Base-by-base conservation (phyloP, 202 grass and related monocot genomes). In the Sporobolus alterniflorus region DNA sequence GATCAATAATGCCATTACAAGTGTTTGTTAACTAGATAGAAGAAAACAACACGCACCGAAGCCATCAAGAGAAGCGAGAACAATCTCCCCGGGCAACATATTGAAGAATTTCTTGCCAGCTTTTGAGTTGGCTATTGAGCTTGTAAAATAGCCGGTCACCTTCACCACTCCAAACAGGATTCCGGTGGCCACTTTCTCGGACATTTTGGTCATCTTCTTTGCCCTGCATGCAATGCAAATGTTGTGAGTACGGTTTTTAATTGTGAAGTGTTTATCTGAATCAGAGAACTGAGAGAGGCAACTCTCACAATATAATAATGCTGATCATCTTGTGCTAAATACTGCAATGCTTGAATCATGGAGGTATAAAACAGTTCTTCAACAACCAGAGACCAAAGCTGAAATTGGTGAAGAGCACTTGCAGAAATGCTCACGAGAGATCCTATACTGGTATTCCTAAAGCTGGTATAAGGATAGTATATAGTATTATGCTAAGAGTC, bases 61-160 rank as follows among this genome's bases (percentile, higher is more conserved):
- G 83, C 94, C 94, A 86, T 94, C 94, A 83, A 97, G 88, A 8
- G 95, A 94, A 82, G 95, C 95, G 91, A 94, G 90, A 73, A 94
- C 63, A 50, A 98, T 88, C 68, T 98, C 95, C 78, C 88, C 92
- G 60, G 95, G 92, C 71, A 95, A 63, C 0, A 93, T 1, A 26
- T 28, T 71, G 50, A 91, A 89, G 25, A 93, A 86, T 39, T 94
- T 94, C 68, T 94, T 94, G 9, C 95, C 90, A 52, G 71, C 87
- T 91, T 91, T 94, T 6, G 92, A 95, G 84, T 89, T 93, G 21
- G 75, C 92, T 63, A 91, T 11, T 16, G 90, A 91, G 50, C 90
- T 91, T 47, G 90, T 79, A 62, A 94, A 81, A 81, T 88, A 91
- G 33, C 90, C 89, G 56, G 90, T 89, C 31, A 97, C 78, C 88